Percentiles rank a stretch among this genome's conserved stretches.
phyloP scores from a whole-genome alignment of 2,329 filamentous ascomycete species.

The Huntiella bhutanensis region DNA sequence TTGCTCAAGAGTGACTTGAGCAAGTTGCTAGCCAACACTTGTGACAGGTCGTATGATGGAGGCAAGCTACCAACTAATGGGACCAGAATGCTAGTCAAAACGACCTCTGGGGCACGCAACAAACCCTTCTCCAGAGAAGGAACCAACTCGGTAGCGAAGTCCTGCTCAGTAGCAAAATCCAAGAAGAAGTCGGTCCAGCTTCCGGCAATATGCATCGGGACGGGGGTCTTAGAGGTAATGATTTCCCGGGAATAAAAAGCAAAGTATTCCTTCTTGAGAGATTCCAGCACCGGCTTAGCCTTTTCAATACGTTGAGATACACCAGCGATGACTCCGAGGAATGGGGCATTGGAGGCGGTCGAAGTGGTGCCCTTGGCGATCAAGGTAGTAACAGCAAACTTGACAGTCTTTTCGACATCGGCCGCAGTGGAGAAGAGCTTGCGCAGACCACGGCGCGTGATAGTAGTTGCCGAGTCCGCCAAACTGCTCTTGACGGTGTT shows the following conservation, averaged over 20 bases:
- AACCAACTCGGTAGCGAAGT: constrained; percentile 56
- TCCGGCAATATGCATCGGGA: constrained; percentile 53
- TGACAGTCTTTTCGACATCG: constrained; percentile 41
- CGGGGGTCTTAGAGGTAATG: constrained; percentile 52
- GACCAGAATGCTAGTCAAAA: constrained; percentile 60
- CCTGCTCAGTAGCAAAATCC: constrained; percentile 52
- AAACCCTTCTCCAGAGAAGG: constrained; percentile 77
- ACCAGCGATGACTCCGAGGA: constrained; percentile 73
- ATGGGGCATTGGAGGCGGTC: constrained; percentile 49
- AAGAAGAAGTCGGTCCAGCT: constrained; percentile 69
- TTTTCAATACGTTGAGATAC: constrained; percentile 56
- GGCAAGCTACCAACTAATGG: constrained; percentile 56
- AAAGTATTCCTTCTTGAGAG: constrained; percentile 53
- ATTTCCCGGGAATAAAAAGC: constrained; percentile 75
- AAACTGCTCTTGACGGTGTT: constrained; percentile 44
- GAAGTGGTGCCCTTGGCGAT: constrained; percentile 47
- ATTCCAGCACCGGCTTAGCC: constrained; percentile 38
- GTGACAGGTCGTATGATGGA: constrained; percentile 54
- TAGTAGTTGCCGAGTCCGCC: constrained; percentile 52
- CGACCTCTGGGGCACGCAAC: constrained; percentile 73
- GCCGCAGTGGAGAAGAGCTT: constrained; percentile 44
- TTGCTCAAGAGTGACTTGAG: constrained; percentile 79
- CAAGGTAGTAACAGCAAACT: constrained; percentile 44
- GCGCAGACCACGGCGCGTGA: constrained; percentile 63
- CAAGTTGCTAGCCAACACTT: constrained; percentile 49